Evolutionary conservation across 208 protist species (phyloP).

Genomic region (Giardia muris): DNA sequence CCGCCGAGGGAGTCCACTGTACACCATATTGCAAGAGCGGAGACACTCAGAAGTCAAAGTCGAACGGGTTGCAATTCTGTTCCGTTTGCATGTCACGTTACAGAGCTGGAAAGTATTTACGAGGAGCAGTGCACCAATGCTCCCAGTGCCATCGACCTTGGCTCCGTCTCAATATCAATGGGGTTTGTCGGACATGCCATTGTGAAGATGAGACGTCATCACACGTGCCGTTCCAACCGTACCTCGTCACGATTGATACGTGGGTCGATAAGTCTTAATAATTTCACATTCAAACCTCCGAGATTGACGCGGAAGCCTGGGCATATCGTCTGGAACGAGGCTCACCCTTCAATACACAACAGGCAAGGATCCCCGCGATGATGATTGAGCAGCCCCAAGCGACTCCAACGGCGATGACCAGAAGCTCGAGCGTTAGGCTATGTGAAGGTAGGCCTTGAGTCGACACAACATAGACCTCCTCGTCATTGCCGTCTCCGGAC

Average conservation of each 20-base stretch:
- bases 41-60: not conserved
- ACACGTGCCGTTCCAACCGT: not conserved
- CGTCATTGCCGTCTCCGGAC: too few relatives aligned
- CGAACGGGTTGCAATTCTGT: conserved; percentile 16
- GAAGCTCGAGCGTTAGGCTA: too few relatives aligned
- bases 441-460: too few relatives aligned
- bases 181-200: conserved; percentile 23
- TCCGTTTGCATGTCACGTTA: conserved; percentile 19
- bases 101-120: conserved; percentile 1
- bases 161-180: conserved; percentile 7
- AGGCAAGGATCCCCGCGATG: too few relatives aligned
- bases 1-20: not conserved
- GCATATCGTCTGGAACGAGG: too few relatives aligned
- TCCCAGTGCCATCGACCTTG: conserved; percentile 7
- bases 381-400: too few relatives aligned
- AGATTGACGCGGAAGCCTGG: too few relatives aligned
- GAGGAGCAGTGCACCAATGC: not conserved
- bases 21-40: not conserved
- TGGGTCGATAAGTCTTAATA: too few relatives aligned
- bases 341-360: too few relatives aligned
- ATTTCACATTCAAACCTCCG: too few relatives aligned
- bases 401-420: too few relatives aligned
- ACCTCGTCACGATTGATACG: not conserved
- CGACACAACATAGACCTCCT: too few relatives aligned
- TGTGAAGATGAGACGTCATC: not conserved